Percentiles rank a stretch among this genome's conserved stretches.
Conservation (phyloP, 805 yeast genomes). For the Spathaspora hagerdaliae region DNA sequence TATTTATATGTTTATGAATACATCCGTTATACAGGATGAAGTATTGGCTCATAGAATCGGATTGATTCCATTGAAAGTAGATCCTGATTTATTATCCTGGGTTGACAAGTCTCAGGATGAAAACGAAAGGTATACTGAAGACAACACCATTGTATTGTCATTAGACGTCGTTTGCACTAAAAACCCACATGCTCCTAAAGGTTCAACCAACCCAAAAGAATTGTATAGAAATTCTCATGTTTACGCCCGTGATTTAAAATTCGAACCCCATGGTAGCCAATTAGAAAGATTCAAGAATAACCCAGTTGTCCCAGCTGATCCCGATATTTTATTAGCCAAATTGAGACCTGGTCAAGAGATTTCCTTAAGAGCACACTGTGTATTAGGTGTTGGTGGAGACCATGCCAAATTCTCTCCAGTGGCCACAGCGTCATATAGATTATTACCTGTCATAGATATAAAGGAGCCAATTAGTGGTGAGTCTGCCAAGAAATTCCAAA, state of each 20-base stretch:
- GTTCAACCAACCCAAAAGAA: slow-evolving; percentile 75
- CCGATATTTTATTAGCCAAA: slow-evolving; percentile 86
- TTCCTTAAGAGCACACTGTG: slow-evolving; percentile 82
- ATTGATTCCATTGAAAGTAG: slow-evolving; percentile 81
- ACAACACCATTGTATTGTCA: slow-evolving; percentile 81
- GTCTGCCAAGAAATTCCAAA: slow-evolving; percentile 73
- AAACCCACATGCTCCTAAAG: slow-evolving; percentile 78
- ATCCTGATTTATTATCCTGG: slow-evolving; percentile 88
- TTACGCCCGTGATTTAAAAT: slow-evolving; percentile 84
- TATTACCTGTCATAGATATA: slow-evolving; percentile 84
- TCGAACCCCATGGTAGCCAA: slow-evolving; percentile 91
- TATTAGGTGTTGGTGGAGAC: slow-evolving; percentile 88
- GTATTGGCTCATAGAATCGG: slow-evolving; percentile 95
- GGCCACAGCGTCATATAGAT: slow-evolving; percentile 91
- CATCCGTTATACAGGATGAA: slow-evolving; percentile 96
- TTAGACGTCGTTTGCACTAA: slow-evolving; percentile 80
- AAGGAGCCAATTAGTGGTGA: slow-evolving; percentile 69
- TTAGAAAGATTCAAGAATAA: slow-evolving; percentile 58
- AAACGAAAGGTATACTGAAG: slow-evolving; percentile 70
- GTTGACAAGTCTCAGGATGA: slow-evolving; percentile 62
- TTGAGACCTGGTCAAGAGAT: slow-evolving; percentile 97
- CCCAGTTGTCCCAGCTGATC: slow-evolving; percentile 78
- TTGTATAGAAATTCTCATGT: slow-evolving; percentile 80
- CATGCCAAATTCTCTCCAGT: slow-evolving; percentile 98
- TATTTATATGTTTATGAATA: slow-evolving; percentile 86